These are phyloP conservation scores for Pseudocercospora cruenta DNA, from an alignment of 2,329 filamentous ascomycete species.

Conservation along the genomic window DNA sequence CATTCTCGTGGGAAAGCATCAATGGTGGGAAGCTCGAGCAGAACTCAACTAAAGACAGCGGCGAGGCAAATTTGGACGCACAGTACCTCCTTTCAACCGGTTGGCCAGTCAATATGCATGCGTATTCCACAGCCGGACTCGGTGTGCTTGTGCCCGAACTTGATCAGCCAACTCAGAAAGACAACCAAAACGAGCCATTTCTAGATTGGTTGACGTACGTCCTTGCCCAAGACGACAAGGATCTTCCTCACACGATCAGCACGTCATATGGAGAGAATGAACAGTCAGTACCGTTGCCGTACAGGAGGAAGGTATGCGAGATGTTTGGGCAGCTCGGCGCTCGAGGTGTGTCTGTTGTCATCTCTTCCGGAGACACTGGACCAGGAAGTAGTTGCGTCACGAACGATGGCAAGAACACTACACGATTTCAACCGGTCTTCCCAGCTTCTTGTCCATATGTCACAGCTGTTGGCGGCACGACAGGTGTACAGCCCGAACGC, in stretches of 20 bases:
- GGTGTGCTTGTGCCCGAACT: conserved; percentile 53
- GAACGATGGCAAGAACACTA: conserved; percentile 50
- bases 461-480: conserved; percentile 50
- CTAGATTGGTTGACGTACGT: conserved; percentile 64
- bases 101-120: conserved; percentile 58
- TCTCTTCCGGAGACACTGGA: conserved; percentile 64
- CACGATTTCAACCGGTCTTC: conserved; percentile 50
- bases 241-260: conserved; percentile 64
- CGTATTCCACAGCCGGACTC: conserved; percentile 61
- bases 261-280: conserved; percentile 70
- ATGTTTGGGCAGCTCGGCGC: conserved; percentile 66
- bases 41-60: conserved; percentile 44
- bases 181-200: conserved; percentile 67
- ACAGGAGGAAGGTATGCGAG: conserved; percentile 64
- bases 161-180: conserved; percentile 40
- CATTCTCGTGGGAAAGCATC: conserved; percentile 60
- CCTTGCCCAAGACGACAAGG: conserved; percentile 54
- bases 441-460: conserved; percentile 53
- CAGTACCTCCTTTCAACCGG: conserved; percentile 63
- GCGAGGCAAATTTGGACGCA: conserved; percentile 66
- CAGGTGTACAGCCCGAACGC: conserved; percentile 45
- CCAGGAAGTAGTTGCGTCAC: conserved; percentile 54
- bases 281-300: conserved; percentile 62
- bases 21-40: conserved; percentile 58
- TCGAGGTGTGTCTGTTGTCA: conserved; percentile 64